A percentile compares a stretch with the other conserved stretches of the same genome.
Conservation (phyloP, 1,284 basidiomycete genomes). For the Clitocybe nebularis region DNA sequence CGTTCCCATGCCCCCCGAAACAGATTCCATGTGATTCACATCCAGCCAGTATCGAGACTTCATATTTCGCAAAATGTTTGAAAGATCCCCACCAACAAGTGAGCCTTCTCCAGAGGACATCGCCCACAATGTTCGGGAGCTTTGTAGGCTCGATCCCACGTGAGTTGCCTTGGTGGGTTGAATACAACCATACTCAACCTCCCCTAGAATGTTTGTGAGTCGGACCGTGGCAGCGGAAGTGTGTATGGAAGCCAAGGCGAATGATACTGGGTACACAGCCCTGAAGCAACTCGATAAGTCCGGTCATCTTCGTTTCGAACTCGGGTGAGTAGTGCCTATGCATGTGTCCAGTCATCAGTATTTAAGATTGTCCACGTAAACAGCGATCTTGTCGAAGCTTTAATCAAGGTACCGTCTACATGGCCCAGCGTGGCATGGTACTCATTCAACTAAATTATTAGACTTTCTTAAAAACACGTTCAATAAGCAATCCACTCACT, state of each 20-base stretch:
- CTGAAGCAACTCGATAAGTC: slow-evolving; percentile 60
- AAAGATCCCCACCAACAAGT: slow-evolving; percentile 47
- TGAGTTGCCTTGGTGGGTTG: slow-evolving; percentile 28
- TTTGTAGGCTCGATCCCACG: slow-evolving; percentile 63
- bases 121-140: slow-evolving; percentile 59
- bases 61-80: slow-evolving; percentile 79
- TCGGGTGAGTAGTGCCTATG: slow-evolving; percentile 38
- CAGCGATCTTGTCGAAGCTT: slow-evolving; percentile 53
- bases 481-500: slow-evolving; percentile 47
- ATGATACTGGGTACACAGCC: slow-evolving; percentile 62
- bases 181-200: slow-evolving; percentile 5
- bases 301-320: slow-evolving; percentile 57
- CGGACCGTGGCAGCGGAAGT: slow-evolving; percentile 75
- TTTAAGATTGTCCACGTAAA: slow-evolving; percentile 6
- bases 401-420: slow-evolving; percentile 64
- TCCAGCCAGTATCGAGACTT: slow-evolving; percentile 66
- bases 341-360: not conserved
- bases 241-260: slow-evolving; percentile 71
- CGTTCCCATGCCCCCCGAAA: slow-evolving; percentile 12
- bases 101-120: slow-evolving; percentile 59
- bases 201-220: slow-evolving; percentile 67
- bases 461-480: slow-evolving; percentile 67
- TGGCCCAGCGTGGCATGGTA: too few relatives aligned
- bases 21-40: not conserved
- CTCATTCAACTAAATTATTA: slow-evolving; percentile 22